Base-by-base conservation (phyloP, 192 early-diverging fungal genomes). In the Umbelopsis isabellina region DNA sequence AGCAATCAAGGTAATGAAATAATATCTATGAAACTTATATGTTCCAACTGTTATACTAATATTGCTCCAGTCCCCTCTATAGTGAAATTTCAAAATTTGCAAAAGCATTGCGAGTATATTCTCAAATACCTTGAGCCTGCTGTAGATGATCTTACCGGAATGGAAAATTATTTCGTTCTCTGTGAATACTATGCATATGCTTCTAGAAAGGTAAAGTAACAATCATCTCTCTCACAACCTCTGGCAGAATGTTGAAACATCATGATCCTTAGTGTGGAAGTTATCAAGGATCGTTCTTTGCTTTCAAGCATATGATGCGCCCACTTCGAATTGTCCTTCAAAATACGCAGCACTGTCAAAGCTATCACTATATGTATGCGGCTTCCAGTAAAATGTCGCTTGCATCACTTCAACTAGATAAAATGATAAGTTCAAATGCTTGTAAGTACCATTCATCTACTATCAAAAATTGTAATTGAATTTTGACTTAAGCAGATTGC, bases 201-300 rank as follows among this genome's bases (percentile, higher is more conserved):
- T 46, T 61, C 81, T 2, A 45, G 66, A 45, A 87, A 87, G 80
- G 85, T 83, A 84, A 46, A 41, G 3, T 46, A 30, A 16, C 46
- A 47, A 23, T 8, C 18, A 11, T 10, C 11, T 61, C 33, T 13
- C 30, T 20, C 48, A 15, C 16, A 61, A 8, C 3, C 3, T 1
- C 15, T 7, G 6, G 15, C 8, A 30, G 11, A 20, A 0, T 15
- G 0, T 33, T 18, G 11, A 3, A 16, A 23, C 33, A 50, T 1
- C 47, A 1, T 30, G 9, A 68, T 11, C 30, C 25, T 18, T 20
- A 61, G 55, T n/a, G 27, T 25, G 55, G 55, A 35, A 74, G 72
- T 21, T 74, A 74, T 9, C 50, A 61, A 23, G 72, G 72, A 48
- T 46, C 66, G 0, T 68, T 70, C 37, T 66, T 71, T 49, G 74